These are phyloP conservation scores for Osmanthus fragrans DNA, from an alignment of 257 asterid species.

Conservation along the genomic window DNA sequence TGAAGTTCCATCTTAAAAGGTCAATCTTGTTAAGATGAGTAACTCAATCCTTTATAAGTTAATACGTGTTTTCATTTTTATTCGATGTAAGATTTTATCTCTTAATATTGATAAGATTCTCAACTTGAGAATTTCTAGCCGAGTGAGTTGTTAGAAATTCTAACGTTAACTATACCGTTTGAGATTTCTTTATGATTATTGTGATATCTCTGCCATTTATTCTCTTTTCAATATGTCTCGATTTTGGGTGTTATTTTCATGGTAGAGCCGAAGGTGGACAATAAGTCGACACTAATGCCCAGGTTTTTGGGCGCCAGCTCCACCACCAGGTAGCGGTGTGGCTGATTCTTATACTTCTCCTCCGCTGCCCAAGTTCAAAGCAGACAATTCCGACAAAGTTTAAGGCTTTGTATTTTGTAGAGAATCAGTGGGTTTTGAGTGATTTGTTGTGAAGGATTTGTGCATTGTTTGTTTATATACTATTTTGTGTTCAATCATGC, in stretches of 20 bases:
- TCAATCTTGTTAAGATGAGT: no score
- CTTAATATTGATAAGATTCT: background rate
- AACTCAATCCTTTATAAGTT: no score
- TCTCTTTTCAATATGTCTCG: constrained; percentile 62
- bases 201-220: constrained; percentile 78
- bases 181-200: constrained; percentile 50
- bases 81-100: no score
- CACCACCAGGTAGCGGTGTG: constrained; percentile 53
- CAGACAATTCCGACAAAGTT: constrained; percentile 43
- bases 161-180: constrained; percentile 46
- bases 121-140: no score
- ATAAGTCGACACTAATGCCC: constrained; percentile 63
- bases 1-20: no score
- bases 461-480: background rate
- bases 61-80: no score
- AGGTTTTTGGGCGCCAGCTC: constrained; percentile 75
- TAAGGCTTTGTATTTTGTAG: background rate
- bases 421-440: background rate
- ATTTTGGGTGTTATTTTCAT: constrained; percentile 74
- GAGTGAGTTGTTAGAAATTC: background rate
- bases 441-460: background rate
- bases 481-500: no score
- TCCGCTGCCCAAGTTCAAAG: constrained; percentile 39
- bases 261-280: constrained; percentile 87
- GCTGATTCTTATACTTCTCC: constrained; percentile 18